These are phyloP conservation scores for Hevea brasiliensis DNA, from an alignment of 345 rosid species.

Conservation along the genomic window DNA sequence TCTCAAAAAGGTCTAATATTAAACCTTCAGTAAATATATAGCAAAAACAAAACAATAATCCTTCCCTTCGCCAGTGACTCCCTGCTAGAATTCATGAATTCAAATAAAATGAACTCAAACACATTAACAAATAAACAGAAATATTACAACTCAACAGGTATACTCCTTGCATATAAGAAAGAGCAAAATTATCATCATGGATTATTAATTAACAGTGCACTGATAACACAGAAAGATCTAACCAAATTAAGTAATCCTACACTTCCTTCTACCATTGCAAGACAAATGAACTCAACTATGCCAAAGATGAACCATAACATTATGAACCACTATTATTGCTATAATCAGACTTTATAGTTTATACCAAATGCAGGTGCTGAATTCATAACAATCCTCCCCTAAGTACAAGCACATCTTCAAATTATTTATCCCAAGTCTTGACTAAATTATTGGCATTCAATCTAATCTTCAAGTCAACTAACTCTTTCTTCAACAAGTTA, in stretches of 20 bases:
- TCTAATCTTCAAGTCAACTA: neutral
- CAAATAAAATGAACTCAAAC: neutral
- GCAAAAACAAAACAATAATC: neutral
- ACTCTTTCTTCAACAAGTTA: neutral
- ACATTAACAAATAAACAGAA: neutral
- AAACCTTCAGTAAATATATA: neutral
- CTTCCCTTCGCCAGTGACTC: neutral
- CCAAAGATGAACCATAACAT: neutral
- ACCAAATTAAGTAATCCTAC: neutral
- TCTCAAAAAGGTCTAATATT: neutral
- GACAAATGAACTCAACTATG: neutral
- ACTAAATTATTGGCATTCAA: neutral
- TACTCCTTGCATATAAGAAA: neutral
- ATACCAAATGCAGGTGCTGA: neutral
- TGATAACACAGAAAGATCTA: neutral
- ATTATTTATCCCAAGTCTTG: neutral
- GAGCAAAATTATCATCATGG: neutral
- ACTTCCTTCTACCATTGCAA: neutral
- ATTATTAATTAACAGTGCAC: neutral
- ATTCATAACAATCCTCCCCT: neutral
- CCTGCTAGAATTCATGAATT: neutral
- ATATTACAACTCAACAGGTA: neutral
- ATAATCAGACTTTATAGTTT: neutral
- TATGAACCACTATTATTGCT: neutral
- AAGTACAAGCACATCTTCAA: neutral